Base-by-base conservation (phyloP, 2,329 filamentous ascomycete species). In the Chaetomiaceae sp. region DNA sequence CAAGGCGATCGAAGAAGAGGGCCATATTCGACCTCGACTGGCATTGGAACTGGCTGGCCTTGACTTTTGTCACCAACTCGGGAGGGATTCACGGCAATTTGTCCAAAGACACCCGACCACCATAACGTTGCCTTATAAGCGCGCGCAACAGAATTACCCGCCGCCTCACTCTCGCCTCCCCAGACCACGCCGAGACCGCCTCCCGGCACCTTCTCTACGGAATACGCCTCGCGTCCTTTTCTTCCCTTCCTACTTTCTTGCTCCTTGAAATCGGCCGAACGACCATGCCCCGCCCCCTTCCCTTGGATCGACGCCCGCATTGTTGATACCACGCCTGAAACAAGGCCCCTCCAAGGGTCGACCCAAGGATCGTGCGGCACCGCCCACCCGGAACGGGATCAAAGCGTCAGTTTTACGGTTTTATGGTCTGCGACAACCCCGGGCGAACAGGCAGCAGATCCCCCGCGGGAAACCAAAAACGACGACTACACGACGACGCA, bases 321-420 rank as follows among this genome's bases (percentile, higher is more conserved):
- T 64, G 60, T 60, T 63, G 63, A 65, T 65, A 66, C 63, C 51
- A 59, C 60, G 54, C 56, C 64, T 66, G 65, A 68, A 66, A 68
- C 64, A 63, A 51, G 37, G 37, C 53, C 48, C 56, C 54, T 58
- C 34, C 51, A 55, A 52, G 38, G 33, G 54, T 49, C 49, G 52
- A 56, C 50, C 54, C 51, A 57, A 55, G 50, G 52, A 45, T 52
- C 53, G 57, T 59, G 54, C 54, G 51, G 41, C 54, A 48, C 54
- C 52, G 55, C 48, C 56, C 48, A 47, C 43, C 39, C 34, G 45
- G 54, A 38, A 53, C 53, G 48, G 51, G 37, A 54, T 31, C 39
- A 35, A n/a, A 42, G 41, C 49, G 44, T 50, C 42, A 54, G 46
- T 46, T 48, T 54, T 46, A 52, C 42, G 53, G 46, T 46, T 48